Conservation (phyloP, 1,284 basidiomycete genomes). For the Mycosarcoma mackinlayi region DNA sequence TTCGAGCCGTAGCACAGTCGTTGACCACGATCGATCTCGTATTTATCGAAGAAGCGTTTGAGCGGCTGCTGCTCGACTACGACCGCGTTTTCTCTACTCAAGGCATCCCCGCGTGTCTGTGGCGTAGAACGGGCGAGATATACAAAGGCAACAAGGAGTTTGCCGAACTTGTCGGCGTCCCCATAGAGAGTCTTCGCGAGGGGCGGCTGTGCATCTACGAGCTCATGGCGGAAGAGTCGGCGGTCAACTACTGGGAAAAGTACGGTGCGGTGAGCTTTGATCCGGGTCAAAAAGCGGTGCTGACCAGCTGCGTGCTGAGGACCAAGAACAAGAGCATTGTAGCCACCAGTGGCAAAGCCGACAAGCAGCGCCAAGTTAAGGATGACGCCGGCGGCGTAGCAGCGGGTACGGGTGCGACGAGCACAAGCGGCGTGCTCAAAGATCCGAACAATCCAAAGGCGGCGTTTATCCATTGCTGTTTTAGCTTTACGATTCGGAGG, state of each 20-base stretch:
- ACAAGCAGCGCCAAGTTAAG: neutral
- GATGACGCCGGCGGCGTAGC: conserved; percentile 19
- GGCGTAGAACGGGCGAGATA: conserved; percentile 96
- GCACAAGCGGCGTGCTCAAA: conserved; percentile 30
- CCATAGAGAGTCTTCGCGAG: conserved; percentile 83
- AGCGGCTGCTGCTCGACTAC: conserved; percentile 92
- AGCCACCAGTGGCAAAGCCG: neutral
- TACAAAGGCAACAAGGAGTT: conserved; percentile 98
- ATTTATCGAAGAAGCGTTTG: conserved; percentile 86
- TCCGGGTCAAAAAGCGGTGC: conserved; percentile 80
- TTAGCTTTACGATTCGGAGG: conserved; percentile 91
- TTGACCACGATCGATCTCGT: conserved; percentile 95
- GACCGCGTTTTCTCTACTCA: conserved; percentile 81
- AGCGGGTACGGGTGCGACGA: conserved; percentile 26
- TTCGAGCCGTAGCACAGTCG: conserved; percentile 76
- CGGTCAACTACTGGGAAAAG: conserved; percentile 93
- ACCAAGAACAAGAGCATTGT: conserved; percentile 52
- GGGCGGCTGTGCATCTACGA: conserved; percentile 96
- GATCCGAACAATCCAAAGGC: conserved; percentile 69
- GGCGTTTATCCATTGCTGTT: conserved; percentile 86
- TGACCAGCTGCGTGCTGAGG: conserved; percentile 86
- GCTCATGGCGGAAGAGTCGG: conserved; percentile 79
- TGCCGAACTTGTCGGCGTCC: conserved; percentile 84
- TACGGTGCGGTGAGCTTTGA: conserved; percentile 76
- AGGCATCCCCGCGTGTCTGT: conserved; percentile 95